Evolutionary conservation across 768 basidiomycete species (phyloP), one percentile per base, ranked within the genome.

Genomic region (Termitomyces sp.): DNA sequence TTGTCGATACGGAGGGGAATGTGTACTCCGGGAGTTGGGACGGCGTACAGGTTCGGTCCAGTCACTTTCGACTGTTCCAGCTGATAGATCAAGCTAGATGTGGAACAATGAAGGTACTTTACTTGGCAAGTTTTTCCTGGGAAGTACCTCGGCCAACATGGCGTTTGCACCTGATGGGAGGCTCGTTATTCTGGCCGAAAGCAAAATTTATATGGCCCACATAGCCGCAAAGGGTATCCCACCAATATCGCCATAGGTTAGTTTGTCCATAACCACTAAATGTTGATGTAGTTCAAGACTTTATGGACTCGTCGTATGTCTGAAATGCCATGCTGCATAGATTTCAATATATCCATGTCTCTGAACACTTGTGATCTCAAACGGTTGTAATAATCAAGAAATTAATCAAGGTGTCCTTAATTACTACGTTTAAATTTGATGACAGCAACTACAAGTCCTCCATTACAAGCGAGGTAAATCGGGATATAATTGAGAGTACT

Each of bases 11-110:
- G 3, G 67, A 76, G 0, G 86, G 86, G 0, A 89, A 90, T 60
- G 80, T 90, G 0, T 90, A 83, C 65, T 73, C 83, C 0, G 85
- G 83, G 1, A 82, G 81, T 56, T 86, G 82, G n/a, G 88, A 90
- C 57, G 88, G 87, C 40, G 78, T 82, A 0, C 81, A 88, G 28
- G 85, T 84, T 36, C 54, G 74, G 45, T 42, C 45, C 53, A 38
- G 45, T 20, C 28, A 43, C 8, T 24, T 24, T 57, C 32, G 33
- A 35, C 48, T 52, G 9, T 30, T 33, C 26, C 30, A 28, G 54
- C 48, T 54, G 35, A 53, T 26, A 26, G 49, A 10, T 38, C 2
- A 28, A 8, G 40, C 32, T 56, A 80, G 79, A 81, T 86, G 6
- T 85, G 82, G 79, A 76, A 79, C 62, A 53, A 72, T 13, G 65